Percentiles rank a stretch among this genome's conserved stretches.
phyloP scores from a whole-genome alignment of 2,329 filamentous ascomycete genomes.

The Pseudogymnoascus sp. region DNA sequence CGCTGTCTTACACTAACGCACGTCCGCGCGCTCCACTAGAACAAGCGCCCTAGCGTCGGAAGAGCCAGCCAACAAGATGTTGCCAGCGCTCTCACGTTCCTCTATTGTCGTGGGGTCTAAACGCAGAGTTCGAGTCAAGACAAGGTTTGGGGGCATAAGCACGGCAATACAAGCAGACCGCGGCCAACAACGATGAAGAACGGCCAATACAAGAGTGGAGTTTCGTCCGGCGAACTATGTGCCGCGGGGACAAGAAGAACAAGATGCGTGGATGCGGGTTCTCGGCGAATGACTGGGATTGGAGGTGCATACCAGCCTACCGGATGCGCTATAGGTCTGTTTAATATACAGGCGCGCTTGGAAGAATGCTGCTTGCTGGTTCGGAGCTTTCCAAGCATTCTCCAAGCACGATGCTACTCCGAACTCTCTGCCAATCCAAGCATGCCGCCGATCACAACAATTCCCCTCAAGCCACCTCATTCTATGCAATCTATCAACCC shows the following conservation, averaged over 20 bases:
- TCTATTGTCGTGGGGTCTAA: not conserved
- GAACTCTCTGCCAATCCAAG: not conserved
- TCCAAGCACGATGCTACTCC: not conserved
- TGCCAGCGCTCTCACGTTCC: not conserved
- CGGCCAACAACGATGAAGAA: not conserved
- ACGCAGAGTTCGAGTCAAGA: not conserved
- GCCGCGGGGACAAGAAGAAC: not conserved
- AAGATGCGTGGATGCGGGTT: not conserved
- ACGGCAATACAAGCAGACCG: not conserved
- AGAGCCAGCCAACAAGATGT: not conserved
- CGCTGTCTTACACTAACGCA: conserved; percentile 1
- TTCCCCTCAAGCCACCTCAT: not conserved
- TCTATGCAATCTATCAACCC: not conserved
- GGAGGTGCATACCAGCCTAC: not conserved
- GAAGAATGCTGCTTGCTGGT: not conserved
- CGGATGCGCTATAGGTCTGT: not conserved
- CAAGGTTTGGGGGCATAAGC: conserved; percentile 7
- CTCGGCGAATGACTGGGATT: not conserved
- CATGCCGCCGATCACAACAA: not conserved
- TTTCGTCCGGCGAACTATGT: not conserved
- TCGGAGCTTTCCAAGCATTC: not conserved
- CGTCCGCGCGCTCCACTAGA: conserved; percentile 2
- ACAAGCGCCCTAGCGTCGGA: conserved; percentile 3
- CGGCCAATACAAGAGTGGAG: not conserved
- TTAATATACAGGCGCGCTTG: conserved; percentile 3